These are phyloP conservation scores for Geotrichum restrictum DNA, from an alignment of 1,139 yeast genomes.

Conservation along the genomic window DNA sequence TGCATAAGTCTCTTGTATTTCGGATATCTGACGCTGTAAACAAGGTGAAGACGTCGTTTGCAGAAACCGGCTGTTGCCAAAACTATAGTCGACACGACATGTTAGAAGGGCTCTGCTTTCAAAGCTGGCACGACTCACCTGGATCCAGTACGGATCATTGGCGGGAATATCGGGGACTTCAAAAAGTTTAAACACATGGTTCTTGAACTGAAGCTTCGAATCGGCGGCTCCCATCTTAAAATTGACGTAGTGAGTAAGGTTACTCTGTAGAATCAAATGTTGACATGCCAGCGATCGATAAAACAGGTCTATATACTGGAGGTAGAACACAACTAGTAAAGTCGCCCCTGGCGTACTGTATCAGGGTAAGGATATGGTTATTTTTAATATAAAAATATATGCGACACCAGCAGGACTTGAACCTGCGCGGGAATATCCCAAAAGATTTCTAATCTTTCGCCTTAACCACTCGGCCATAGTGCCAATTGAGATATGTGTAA, in stretches of 20 bases:
- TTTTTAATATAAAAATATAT: not conserved
- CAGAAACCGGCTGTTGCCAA: slow-evolving; percentile 46
- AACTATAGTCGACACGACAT: slow-evolving; percentile 29
- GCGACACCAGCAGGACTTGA: slow-evolving; percentile 89
- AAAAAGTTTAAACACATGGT: slow-evolving; percentile 60
- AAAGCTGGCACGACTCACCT: slow-evolving; percentile 26
- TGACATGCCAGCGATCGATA: not conserved
- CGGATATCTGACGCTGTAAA: slow-evolving; percentile 58
- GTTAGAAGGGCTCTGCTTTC: not conserved
- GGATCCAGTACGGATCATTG: slow-evolving; percentile 54
- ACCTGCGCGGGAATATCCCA: slow-evolving; percentile 89
- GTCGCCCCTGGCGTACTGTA: too few relatives aligned
- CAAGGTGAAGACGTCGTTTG: slow-evolving; percentile 54
- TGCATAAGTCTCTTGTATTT: slow-evolving; percentile 56
- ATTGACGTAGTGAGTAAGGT: not conserved
- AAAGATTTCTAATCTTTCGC: slow-evolving; percentile 79
- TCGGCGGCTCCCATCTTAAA: slow-evolving; percentile 64
- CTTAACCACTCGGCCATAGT: slow-evolving; percentile 78
- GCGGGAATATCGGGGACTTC: slow-evolving; percentile 48
- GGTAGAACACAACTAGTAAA: too few relatives aligned
- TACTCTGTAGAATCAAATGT: not conserved
- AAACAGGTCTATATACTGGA: not conserved
- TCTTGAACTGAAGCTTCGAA: slow-evolving; percentile 57
- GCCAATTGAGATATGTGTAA: slow-evolving; percentile 40
- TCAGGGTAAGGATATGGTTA: too few relatives aligned